Evolutionary conservation across 192 early-diverging fungal genomes (phyloP).

Genomic region (Linnemannia schmuckeri): DNA sequence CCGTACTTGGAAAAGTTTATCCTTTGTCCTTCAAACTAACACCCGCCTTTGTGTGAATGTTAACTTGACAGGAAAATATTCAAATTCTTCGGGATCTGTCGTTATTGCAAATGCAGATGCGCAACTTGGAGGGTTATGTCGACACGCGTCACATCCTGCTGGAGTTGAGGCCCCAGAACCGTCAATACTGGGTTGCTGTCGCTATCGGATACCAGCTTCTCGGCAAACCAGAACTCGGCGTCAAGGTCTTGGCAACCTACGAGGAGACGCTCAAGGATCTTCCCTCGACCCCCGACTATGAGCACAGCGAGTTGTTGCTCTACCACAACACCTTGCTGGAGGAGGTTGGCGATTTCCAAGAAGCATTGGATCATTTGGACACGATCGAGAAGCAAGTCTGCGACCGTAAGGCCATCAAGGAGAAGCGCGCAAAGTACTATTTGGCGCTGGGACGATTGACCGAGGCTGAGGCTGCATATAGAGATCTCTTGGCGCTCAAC

Average conservation of each 20-base stretch:
- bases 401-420: constrained; percentile 80
- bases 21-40: neutral
- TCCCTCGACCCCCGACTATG: constrained; percentile 60
- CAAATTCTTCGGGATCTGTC: constrained; percentile 93
- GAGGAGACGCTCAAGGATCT: constrained; percentile 71
- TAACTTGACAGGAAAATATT: constrained; percentile 75
- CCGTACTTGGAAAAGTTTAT: neutral
- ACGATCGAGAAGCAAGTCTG: constrained; percentile 78
- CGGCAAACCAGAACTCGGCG: constrained; percentile 77
- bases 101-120: constrained; percentile 86
- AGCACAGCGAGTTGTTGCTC: constrained; percentile 84
- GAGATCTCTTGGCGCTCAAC: constrained; percentile 80
- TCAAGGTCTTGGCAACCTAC: constrained; percentile 77
- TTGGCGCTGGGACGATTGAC: constrained; percentile 72
- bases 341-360: constrained; percentile 79
- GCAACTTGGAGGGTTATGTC: constrained; percentile 86
- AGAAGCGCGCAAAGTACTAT: constrained; percentile 77
- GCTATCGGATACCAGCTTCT: constrained; percentile 87
- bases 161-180: constrained; percentile 73
- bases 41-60: neutral
- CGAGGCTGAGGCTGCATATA: constrained; percentile 81
- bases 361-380: constrained; percentile 82
- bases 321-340: constrained; percentile 90
- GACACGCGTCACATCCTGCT: constrained; percentile 80
- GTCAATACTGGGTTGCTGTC: constrained; percentile 86